Percentiles rank a stretch among this genome's conserved stretches.
Conservation (phyloP, 768 basidiomycete species). For the Gloeopeniophorella convolvens region DNA sequence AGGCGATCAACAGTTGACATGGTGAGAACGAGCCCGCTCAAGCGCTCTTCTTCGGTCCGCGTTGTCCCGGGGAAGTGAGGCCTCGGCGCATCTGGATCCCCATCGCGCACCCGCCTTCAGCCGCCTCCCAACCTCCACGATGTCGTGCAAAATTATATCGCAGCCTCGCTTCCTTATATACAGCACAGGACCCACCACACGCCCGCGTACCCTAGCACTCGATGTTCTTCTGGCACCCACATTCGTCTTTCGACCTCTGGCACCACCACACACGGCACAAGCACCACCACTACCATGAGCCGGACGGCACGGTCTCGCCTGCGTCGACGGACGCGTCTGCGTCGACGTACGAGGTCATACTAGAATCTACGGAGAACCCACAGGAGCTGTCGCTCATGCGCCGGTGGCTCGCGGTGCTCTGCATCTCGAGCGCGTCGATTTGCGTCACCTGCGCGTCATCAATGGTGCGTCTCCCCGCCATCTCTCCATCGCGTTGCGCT, state of each 20-base stretch:
- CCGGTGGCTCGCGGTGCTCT: constrained; percentile 23
- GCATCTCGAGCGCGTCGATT: constrained; percentile 20
- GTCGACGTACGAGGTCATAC: constrained; percentile 15
- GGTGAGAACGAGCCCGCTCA: no score
- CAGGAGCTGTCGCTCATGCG: constrained; percentile 16
- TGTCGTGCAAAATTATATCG: no score
- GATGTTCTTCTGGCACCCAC: constrained; percentile 10
- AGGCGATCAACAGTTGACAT: no score
- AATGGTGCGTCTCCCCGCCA: constrained; percentile 13
- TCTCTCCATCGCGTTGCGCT: neutral
- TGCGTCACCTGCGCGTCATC: constrained; percentile 25
- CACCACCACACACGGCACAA: neutral
- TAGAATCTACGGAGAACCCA: constrained; percentile 21
- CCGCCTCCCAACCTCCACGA: no score
- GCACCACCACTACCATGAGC: neutral
- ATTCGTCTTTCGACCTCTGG: constrained; percentile 3
- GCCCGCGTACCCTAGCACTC: no score
- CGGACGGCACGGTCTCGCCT: no score
- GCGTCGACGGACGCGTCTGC: neutral
- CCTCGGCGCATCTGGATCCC: no score
- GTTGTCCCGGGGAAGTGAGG: no score
- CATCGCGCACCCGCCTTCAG: no score
- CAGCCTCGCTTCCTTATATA: no score
- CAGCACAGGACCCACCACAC: no score
- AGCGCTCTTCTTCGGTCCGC: no score